Conservation (phyloP, 2,329 filamentous ascomycete species). For the Fusarium sororula region DNA sequence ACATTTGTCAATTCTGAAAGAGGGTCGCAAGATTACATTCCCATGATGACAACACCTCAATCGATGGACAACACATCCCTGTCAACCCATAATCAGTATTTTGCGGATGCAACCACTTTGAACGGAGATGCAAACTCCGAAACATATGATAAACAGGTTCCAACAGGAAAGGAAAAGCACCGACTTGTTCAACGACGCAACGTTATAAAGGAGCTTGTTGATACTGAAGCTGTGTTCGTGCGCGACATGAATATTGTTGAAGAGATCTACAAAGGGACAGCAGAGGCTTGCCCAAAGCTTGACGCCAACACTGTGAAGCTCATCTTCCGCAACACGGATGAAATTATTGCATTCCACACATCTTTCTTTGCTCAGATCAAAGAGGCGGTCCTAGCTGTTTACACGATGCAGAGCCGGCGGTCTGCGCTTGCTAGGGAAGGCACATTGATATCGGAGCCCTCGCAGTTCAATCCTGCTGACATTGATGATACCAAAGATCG, state of each 20-base stretch:
- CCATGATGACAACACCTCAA: constrained; percentile 55
- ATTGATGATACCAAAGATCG: constrained; percentile 63
- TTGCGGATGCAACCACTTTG: constrained; percentile 48
- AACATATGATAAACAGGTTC: constrained; percentile 51
- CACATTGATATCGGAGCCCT: constrained; percentile 52
- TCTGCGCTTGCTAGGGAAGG: constrained; percentile 54
- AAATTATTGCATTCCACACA: constrained; percentile 88
- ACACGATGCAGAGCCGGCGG: constrained; percentile 68
- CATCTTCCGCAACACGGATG: constrained; percentile 91
- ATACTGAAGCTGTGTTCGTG: constrained; percentile 91
- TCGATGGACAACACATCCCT: constrained; percentile 59
- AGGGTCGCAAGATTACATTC: constrained; percentile 56
- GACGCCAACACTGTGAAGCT: constrained; percentile 85
- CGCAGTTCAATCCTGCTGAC: constrained; percentile 52
- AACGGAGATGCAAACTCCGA: constrained; percentile 51
- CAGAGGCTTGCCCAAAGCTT: constrained; percentile 80
- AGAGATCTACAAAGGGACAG: constrained; percentile 96
- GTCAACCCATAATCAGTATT: constrained; percentile 53
- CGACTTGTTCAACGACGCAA: constrained; percentile 83
- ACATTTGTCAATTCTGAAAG: constrained; percentile 56
- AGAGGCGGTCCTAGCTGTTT: constrained; percentile 80
- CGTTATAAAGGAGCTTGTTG: constrained; percentile 89
- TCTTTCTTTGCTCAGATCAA: constrained; percentile 83
- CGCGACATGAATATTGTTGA: constrained; percentile 97
- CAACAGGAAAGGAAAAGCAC: constrained; percentile 67